A percentile compares a stretch with the other conserved stretches of the same genome.
phyloP scores from a whole-genome alignment of 345 rosid species.

The Ailanthus altissimus region DNA sequence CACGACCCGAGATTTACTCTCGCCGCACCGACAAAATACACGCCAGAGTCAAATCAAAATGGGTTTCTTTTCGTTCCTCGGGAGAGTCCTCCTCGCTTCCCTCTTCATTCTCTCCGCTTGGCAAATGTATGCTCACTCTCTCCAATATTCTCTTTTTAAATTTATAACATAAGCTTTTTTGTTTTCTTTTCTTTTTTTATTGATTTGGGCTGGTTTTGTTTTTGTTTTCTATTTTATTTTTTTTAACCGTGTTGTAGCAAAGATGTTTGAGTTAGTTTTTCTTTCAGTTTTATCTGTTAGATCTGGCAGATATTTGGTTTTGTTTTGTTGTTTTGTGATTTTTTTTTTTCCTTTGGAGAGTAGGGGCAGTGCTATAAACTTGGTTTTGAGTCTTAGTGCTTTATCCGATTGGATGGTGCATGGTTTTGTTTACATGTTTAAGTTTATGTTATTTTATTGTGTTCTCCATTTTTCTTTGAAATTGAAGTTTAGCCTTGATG shows the following conservation, averaged over 20 bases:
- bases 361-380: no score
- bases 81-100: constrained; percentile 89
- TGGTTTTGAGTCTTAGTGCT: background rate
- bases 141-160: constrained; percentile 16
- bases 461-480: background rate
- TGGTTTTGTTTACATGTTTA: no score
- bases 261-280: background rate
- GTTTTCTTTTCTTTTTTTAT: background rate
- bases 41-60: constrained; percentile 23
- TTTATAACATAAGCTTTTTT: background rate
- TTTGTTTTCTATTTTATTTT: background rate
- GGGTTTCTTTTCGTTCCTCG: constrained; percentile 93
- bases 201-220: background rate
- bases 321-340: background rate
- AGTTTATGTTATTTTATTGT: background rate
- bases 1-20: constrained; percentile 18
- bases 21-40: background rate
- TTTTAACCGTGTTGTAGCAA: background rate
- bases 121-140: constrained; percentile 58
- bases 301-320: constrained; percentile 3
- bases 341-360: no score
- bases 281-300: constrained; percentile 4
- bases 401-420: background rate
- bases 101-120: constrained; percentile 89
- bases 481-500: background rate